Percentiles rank a stretch among this genome's conserved stretches.
phyloP scores from a whole-genome alignment of 768 basidiomycete genomes.

The Pisolithus orientalis region DNA sequence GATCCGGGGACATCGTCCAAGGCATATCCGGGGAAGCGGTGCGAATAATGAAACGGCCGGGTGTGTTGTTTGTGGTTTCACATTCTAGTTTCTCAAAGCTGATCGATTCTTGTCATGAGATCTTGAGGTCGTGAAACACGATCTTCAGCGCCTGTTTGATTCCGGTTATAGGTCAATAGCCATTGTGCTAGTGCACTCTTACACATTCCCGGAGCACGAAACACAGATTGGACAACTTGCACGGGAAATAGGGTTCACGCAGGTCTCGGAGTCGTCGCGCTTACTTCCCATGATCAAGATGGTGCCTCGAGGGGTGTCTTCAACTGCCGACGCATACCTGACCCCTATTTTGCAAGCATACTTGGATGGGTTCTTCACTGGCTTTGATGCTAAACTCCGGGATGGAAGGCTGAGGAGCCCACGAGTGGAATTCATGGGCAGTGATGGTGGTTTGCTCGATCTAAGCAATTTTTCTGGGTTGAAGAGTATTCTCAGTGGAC shows the following conservation, averaged over 20 bases:
- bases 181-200: constrained; percentile 87
- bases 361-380: constrained; percentile 85
- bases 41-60: constrained; percentile 68
- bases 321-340: constrained; percentile 92
- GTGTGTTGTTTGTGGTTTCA: constrained; percentile 25
- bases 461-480: constrained; percentile 83
- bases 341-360: constrained; percentile 84
- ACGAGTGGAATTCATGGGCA: constrained; percentile 93
- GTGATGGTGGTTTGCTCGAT: constrained; percentile 83
- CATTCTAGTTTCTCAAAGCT: constrained; percentile 1
- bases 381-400: constrained; percentile 72
- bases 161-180: constrained; percentile 87
- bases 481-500: constrained; percentile 89
- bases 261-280: constrained; percentile 83
- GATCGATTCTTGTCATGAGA: constrained; percentile 33
- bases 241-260: constrained; percentile 75
- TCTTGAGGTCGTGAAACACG: constrained; percentile 40
- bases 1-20: constrained; percentile 71
- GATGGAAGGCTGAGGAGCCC: constrained; percentile 54
- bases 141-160: constrained; percentile 67
- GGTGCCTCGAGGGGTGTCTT: constrained; percentile 87
- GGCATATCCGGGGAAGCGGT: constrained; percentile 91
- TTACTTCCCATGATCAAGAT: constrained; percentile 95
- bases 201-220: constrained; percentile 88
- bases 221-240: constrained; percentile 65